Evolutionary conservation across 1,284 basidiomycete species (phyloP).

Genomic region (Puccinia sorghi): DNA sequence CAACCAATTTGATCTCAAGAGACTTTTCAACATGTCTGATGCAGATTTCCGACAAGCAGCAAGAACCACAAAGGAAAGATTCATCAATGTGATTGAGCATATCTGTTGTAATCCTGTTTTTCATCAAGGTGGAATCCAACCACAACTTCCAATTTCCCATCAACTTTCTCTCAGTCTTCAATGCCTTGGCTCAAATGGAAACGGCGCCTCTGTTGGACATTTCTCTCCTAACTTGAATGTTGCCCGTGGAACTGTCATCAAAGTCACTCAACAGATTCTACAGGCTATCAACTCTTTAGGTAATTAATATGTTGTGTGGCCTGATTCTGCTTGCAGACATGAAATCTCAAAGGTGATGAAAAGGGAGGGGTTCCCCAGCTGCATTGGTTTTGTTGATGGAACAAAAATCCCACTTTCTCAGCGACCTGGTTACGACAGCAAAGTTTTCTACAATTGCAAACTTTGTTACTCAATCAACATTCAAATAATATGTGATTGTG

Average conservation of each 20-base stretch:
- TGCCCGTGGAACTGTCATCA: constrained; percentile 1
- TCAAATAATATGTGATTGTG: constrained; percentile 28
- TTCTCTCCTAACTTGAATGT: constrained; percentile 17
- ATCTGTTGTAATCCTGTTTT: constrained; percentile 5
- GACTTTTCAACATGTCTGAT: neutral
- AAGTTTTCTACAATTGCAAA: constrained; percentile 22
- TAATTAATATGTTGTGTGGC: neutral
- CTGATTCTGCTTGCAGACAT: neutral
- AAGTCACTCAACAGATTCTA: neutral
- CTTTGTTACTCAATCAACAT: constrained; percentile 10
- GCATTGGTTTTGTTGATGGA: constrained; percentile 28
- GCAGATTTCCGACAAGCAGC: neutral
- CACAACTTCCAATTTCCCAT: constrained; percentile 19
- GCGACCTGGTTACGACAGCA: neutral
- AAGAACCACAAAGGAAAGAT: neutral
- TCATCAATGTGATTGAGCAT: neutral
- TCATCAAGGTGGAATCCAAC: neutral
- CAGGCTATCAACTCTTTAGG: neutral
- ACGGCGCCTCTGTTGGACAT: constrained; percentile 1
- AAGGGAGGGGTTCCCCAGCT: neutral
- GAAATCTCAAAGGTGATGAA: constrained; percentile 6
- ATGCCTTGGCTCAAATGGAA: constrained; percentile 21
- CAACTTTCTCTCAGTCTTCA: constrained; percentile 25
- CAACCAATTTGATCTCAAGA: neutral
- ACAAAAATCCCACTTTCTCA: constrained; percentile 15